These are phyloP conservation scores for Brassica juncea DNA, from an alignment of 345 rosid genomes.

Conservation along the genomic window DNA sequence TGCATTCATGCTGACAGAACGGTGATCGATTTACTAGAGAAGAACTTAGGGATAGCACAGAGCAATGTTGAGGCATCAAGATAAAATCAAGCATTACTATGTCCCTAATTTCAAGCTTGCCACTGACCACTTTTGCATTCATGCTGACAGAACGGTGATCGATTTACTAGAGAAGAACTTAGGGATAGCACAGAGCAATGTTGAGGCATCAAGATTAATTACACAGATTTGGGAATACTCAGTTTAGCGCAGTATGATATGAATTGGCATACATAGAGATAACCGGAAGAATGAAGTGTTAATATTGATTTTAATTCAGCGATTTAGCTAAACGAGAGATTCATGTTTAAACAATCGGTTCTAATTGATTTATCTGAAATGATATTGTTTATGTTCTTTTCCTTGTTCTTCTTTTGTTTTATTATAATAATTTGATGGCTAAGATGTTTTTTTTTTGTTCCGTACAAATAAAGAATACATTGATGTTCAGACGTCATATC, in stretches of 20 bases:
- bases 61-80: not conserved
- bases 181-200: not conserved
- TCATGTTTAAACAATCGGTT: not conserved
- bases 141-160: not conserved
- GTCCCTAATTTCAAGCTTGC: not conserved
- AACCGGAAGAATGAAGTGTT: not conserved
- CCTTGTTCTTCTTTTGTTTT: not conserved
- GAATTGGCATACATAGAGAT: not conserved
- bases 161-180: not conserved
- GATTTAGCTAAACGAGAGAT: not conserved
- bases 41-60: not conserved
- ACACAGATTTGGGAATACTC: not conserved
- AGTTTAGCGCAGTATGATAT: not conserved
- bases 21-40: not conserved
- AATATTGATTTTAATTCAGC: not conserved
- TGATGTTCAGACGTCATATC: conserved; percentile 1
- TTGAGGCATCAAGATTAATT: not conserved
- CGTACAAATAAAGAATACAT: conserved; percentile 19
- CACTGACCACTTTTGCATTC: not conserved
- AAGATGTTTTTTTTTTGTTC: conserved; percentile 3
- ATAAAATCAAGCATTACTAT: too few species aligned
- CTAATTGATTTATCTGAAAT: conserved; percentile 8
- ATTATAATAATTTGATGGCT: conserved; percentile 3
- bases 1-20: not conserved
- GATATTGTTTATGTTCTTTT: not conserved